phyloP scores from a whole-genome alignment of 495 filamentous ascomycete genomes.

The Aspergillus sclerotiicarbonarius region DNA sequence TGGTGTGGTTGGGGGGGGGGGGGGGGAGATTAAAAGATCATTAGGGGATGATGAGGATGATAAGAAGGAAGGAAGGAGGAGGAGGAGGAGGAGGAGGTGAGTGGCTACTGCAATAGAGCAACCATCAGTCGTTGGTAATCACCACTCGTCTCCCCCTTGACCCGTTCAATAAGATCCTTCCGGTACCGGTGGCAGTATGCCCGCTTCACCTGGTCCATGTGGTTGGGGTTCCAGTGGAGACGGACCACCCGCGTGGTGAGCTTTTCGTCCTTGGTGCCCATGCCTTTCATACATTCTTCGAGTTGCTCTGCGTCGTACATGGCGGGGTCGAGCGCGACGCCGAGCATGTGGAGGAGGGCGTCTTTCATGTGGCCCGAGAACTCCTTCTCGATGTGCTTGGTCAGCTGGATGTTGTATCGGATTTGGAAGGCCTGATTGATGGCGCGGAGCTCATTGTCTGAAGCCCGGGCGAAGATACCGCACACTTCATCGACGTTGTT shows the following conservation, averaged over 20 bases:
- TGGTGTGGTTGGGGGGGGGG: not conserved
- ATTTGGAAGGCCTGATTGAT: constrained; percentile 68
- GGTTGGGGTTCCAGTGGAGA: constrained; percentile 71
- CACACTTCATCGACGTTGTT: constrained; percentile 78
- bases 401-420: constrained; percentile 63
- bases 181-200: constrained; percentile 67
- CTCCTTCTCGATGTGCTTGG: constrained; percentile 70
- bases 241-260: constrained; percentile 72
- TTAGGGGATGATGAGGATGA: not conserved
- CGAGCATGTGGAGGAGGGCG: constrained; percentile 74
- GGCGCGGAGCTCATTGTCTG: constrained; percentile 76
- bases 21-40: not conserved
- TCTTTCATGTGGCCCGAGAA: constrained; percentile 92
- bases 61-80: not conserved
- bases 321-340: constrained; percentile 72
- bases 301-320: constrained; percentile 76
- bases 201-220: constrained; percentile 68
- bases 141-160: constrained; percentile 81
- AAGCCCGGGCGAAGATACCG: constrained; percentile 67
- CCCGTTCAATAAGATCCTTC: constrained; percentile 58
- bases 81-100: not conserved
- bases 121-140: constrained; percentile 67
- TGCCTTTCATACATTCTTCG: constrained; percentile 81
- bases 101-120: constrained; percentile 35
- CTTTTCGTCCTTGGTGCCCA: constrained; percentile 81